Percentiles rank a stretch among this genome's conserved stretches.
Evolutionary conservation across 169 alveolate genomes (phyloP).

Genomic region (Cyclospora cayetanensis): DNA sequence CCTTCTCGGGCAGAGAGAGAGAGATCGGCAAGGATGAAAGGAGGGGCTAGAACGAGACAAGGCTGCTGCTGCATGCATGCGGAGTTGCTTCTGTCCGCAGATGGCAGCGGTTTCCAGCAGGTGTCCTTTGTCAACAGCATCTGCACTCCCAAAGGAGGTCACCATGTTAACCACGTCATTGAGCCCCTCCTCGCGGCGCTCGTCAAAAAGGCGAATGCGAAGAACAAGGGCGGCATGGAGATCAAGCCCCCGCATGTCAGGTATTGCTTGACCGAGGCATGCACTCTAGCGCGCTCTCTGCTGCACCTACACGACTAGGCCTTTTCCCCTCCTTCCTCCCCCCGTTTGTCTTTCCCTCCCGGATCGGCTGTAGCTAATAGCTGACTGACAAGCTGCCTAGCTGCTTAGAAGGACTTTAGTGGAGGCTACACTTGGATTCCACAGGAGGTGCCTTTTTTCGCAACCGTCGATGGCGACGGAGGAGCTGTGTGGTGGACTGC

Average conservation of each 20-base stretch:
- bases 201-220: slow-evolving; percentile 91
- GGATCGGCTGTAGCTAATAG: too few relatives aligned
- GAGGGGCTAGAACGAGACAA: neutral
- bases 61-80: neutral
- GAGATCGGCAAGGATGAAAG: neutral
- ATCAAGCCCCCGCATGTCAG: slow-evolving; percentile 94
- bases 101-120: slow-evolving; percentile 87
- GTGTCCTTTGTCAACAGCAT: slow-evolving; percentile 99
- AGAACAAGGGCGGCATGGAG: slow-evolving; percentile 95
- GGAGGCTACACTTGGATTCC: too few relatives aligned
- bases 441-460: too few relatives aligned
- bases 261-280: too few relatives aligned
- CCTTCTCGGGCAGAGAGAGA: neutral
- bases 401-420: too few relatives aligned
- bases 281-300: too few relatives aligned
- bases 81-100: neutral
- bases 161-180: slow-evolving; percentile 97
- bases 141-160: slow-evolving; percentile 99
- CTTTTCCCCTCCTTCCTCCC: too few relatives aligned
- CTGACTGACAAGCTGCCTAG: too few relatives aligned
- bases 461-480: too few relatives aligned
- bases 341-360: too few relatives aligned
- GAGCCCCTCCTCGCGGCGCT: slow-evolving; percentile 96
- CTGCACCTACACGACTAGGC: too few relatives aligned
- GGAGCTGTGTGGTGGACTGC: too few relatives aligned